Evolutionary conservation across 768 basidiomycete genomes (phyloP).

Genomic region (Gautieria morchelliformis): DNA sequence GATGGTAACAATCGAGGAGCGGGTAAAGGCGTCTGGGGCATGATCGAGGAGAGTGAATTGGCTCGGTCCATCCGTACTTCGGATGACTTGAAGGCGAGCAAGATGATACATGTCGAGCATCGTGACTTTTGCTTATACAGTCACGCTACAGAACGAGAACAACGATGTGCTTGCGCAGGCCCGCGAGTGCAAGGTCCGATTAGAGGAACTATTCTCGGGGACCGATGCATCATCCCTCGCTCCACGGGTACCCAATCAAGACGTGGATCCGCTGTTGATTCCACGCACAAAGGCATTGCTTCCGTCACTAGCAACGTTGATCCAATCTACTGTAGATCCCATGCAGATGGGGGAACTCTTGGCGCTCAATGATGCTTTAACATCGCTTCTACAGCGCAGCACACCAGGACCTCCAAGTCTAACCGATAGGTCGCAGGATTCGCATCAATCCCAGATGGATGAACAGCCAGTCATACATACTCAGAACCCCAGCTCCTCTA

Average conservation of each 20-base stretch:
- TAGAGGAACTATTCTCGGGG: constrained; percentile 24
- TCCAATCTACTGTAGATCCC: constrained; percentile 50
- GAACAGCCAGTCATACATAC: neutral
- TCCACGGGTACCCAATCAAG: neutral
- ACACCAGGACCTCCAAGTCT: neutral
- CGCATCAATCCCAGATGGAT: neutral
- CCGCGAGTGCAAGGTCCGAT: constrained; percentile 28
- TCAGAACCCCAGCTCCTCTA: neutral
- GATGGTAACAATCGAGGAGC: constrained; percentile 39
- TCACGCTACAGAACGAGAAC: constrained; percentile 25
- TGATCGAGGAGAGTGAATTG: constrained; percentile 80
- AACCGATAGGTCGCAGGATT: neutral
- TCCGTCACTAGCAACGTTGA: constrained; percentile 39
- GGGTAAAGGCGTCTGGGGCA: constrained; percentile 67
- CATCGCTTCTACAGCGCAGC: constrained; percentile 31
- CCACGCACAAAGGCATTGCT: constrained; percentile 44
- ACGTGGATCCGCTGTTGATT: constrained; percentile 31
- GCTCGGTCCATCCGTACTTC: constrained; percentile 56
- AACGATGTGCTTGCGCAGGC: constrained; percentile 34
- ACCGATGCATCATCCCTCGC: constrained; percentile 17
- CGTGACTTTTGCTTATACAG: neutral
- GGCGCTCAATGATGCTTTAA: constrained; percentile 61
- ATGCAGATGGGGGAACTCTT: constrained; percentile 53
- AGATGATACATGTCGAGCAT: constrained; percentile 14
- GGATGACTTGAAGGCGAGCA: constrained; percentile 40